phyloP scores from a whole-genome alignment of 2,329 filamentous ascomycete genomes.

The Cyclaneusma minus region DNA sequence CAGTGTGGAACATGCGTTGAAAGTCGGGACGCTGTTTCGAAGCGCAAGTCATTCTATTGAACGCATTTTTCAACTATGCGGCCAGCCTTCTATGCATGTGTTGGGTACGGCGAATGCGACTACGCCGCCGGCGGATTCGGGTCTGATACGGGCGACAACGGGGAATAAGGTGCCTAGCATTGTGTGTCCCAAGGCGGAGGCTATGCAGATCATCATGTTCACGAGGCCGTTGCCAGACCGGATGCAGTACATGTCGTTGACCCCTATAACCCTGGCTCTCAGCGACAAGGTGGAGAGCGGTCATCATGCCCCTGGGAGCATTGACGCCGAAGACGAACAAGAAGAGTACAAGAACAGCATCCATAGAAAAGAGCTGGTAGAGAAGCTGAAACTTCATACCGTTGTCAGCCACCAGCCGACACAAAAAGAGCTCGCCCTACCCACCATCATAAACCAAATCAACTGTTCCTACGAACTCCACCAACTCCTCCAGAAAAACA shows the following conservation, averaged over 20 bases:
- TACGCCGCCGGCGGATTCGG: slow-evolving; percentile 41
- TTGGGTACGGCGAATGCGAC: slow-evolving; percentile 63
- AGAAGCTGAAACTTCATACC: slow-evolving; percentile 80
- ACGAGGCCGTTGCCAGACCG: slow-evolving; percentile 68
- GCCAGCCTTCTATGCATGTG: slow-evolving; percentile 68
- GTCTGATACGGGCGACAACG: slow-evolving; percentile 49
- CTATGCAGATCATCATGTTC: slow-evolving; percentile 79
- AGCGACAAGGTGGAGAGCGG: slow-evolving; percentile 46
- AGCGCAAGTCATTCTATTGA: slow-evolving; percentile 66
- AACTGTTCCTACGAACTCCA: slow-evolving; percentile 93
- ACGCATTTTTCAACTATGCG: slow-evolving; percentile 74
- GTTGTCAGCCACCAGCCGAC: slow-evolving; percentile 64
- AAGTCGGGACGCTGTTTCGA: slow-evolving; percentile 68
- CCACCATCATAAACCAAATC: slow-evolving; percentile 77
- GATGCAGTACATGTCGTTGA: slow-evolving; percentile 94
- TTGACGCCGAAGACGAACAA: slow-evolving; percentile 59
- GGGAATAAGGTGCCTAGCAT: slow-evolving; percentile 50
- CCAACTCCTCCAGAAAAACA: slow-evolving; percentile 74
- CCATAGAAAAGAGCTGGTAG: slow-evolving; percentile 51
- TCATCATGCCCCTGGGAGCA: slow-evolving; percentile 30
- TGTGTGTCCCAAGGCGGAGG: slow-evolving; percentile 53
- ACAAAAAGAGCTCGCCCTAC: slow-evolving; percentile 66
- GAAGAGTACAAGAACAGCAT: slow-evolving; percentile 42
- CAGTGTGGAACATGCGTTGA: slow-evolving; percentile 78
- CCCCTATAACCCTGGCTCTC: slow-evolving; percentile 75